Evolutionary conservation across 2,329 filamentous ascomycete genomes (phyloP).

Genomic region (Cytospora piceicola): DNA sequence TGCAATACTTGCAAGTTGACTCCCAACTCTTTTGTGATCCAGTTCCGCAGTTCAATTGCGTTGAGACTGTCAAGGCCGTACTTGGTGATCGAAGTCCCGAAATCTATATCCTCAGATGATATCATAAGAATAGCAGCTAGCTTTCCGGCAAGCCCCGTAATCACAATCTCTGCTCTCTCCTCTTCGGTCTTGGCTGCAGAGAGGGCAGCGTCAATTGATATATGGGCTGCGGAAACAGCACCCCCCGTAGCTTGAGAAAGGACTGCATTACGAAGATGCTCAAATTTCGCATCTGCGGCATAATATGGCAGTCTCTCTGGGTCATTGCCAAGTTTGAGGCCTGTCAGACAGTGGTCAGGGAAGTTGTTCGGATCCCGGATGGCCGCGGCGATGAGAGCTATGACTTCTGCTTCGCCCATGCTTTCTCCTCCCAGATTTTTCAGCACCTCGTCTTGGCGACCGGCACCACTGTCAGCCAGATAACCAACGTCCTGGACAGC

Average conservation of each 20-base stretch:
- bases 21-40: conserved; percentile 50
- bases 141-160: conserved; percentile 52
- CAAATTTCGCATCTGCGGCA: conserved; percentile 59
- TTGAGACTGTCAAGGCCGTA: conserved; percentile 39
- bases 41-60: conserved; percentile 40
- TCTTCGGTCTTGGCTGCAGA: conserved; percentile 47
- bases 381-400: conserved; percentile 24
- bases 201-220: conserved; percentile 51
- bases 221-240: conserved; percentile 33
- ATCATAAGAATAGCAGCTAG: conserved; percentile 56
- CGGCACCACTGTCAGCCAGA: conserved; percentile 49
- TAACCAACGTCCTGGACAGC: conserved; percentile 55
- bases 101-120: conserved; percentile 37
- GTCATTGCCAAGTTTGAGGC: conserved; percentile 20
- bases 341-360: conserved; percentile 22
- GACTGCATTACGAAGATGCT: conserved; percentile 48
- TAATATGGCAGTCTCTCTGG: conserved; percentile 51
- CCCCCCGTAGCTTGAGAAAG: conserved; percentile 34
- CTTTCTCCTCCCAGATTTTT: conserved; percentile 41
- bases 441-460: conserved; percentile 49
- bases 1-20: conserved; percentile 59
- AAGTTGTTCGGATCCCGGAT: conserved; percentile 37
- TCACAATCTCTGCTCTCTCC: conserved; percentile 52
- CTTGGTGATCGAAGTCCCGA: conserved; percentile 35
- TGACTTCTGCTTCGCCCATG: conserved; percentile 45